Base-by-base conservation (phyloP, 305 asterid genomes). In the Solanum hybrid region DNA sequence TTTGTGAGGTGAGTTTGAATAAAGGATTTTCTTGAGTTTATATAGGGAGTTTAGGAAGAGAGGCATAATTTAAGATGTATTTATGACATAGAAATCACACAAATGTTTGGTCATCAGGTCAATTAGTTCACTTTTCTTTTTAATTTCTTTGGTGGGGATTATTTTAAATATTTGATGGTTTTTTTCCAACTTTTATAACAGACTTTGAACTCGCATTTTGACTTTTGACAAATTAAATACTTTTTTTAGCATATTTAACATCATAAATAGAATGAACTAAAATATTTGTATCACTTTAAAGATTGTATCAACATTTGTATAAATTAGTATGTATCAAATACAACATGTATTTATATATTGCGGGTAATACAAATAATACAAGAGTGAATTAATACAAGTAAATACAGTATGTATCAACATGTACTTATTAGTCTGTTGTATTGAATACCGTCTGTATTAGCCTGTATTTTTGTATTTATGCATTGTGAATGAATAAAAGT, bases 1-100 rank as follows among this genome's bases (percentile, higher is more conserved):
- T 36, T 87, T 87, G 89, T 67, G 89, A 87, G 89, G 75, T 73
- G 89, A 87, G 13, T 87, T 77, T 46, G 33, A 80, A 88, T 18
- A 46, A 40, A 75, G 26, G n/a, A 2, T 24, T 57, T 42, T 28
- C 71, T 88, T 46, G 86, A 31, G 13, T 76, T 35, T 88, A 88
- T 76, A 88, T 78, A 36, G 57, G 86, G 42, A 80, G 86, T 42
- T 40, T 42, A 42, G 18, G 71, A 28, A 26, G 71, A 82, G 37
- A 64, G 24, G 71, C 3, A 2, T 28, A 14, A 82, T 28, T 82
- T n/a, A 82, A 16, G 71, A 82, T 42, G 87, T 28, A 22, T 42
- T 42, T 28, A 82, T 82, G 71, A 20, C 26, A 3, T 61, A 20
- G 11, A 61, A 61, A 61, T 61, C 71, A 20, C 71, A 61, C 11